These are phyloP conservation scores for Angophora floribunda DNA, from an alignment of 345 rosid genomes.

Conservation along the genomic window DNA sequence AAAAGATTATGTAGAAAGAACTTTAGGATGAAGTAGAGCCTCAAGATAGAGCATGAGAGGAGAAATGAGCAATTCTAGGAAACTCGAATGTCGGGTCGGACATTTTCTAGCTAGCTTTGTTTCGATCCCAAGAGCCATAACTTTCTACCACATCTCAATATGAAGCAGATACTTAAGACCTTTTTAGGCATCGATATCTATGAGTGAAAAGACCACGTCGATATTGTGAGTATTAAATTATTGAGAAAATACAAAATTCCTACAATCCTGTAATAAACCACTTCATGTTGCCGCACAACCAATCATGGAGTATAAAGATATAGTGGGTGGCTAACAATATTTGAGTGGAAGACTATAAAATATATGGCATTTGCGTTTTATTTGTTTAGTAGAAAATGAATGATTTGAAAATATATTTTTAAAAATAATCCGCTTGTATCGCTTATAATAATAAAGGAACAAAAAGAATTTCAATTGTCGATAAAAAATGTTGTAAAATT, in stretches of 20 bases:
- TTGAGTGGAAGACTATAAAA: not conserved
- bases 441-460: not conserved
- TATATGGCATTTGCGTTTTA: not conserved
- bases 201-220: not conserved
- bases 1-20: not conserved
- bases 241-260: not conserved
- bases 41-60: not conserved
- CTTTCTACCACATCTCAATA: not conserved
- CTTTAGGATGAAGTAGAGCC: not conserved
- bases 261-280: not conserved
- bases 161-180: not conserved
- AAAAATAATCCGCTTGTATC: not conserved
- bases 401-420: rapidly evolving
- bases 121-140: not conserved
- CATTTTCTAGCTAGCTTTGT: not conserved
- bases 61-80: not conserved
- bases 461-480: not conserved
- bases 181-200: not conserved
- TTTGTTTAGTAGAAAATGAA: not conserved
- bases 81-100: not conserved
- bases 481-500: too few species aligned
- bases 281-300: not conserved
- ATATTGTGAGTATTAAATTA: not conserved
- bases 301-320: not conserved
- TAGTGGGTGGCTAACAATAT: not conserved